Evolutionary conservation across 805 yeast genomes (phyloP), one percentile per base, ranked within the genome.

Genomic region (Yamadazyma olivae): DNA sequence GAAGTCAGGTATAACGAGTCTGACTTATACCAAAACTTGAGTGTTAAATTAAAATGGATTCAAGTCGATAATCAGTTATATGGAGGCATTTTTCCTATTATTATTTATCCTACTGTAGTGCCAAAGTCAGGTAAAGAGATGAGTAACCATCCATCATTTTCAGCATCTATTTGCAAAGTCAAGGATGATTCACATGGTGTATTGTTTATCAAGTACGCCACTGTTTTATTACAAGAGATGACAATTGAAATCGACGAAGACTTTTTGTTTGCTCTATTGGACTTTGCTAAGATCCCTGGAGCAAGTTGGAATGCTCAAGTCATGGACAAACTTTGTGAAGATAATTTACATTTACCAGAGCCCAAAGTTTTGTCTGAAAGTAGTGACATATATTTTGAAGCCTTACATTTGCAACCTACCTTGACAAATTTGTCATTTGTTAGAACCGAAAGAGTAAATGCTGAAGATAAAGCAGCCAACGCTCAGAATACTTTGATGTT

Each of bases 161-260:
- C 96, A 1, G 91, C 85, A 0, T 81, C 97, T 0, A 57, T 89
- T 2, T 83, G 96, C 7, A 75, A 80, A 40, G 83, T 91, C 16
- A 86, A 86, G 46, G 99, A 90, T 59, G 89, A 86, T 35, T 69
- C 85, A 4, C 95, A 90, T 55, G 99, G 99, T 15, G 91, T 95
- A 12, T 63, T 79, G 10, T 90, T 83, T 55, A 81, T 91, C 54
- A 95, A 95, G 57, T 89, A 88, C 60, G 96, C 96, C 0, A 91
- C 99, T 0, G 55, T 86, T 2, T 64, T 95, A 38, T 59, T 93
- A 33, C 99, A 93, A 60, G 97, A 91, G 53, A 75, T 93, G 75
- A 81, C 97, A 0, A 63, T 93, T 30, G 98, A 93, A 52, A 74
- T 91, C 29, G 99, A 93, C 57, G 99, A 93, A 59, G 96, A 91